Conservation (phyloP, 192 early-diverging fungal genomes). For the Diversispora epigaea region DNA sequence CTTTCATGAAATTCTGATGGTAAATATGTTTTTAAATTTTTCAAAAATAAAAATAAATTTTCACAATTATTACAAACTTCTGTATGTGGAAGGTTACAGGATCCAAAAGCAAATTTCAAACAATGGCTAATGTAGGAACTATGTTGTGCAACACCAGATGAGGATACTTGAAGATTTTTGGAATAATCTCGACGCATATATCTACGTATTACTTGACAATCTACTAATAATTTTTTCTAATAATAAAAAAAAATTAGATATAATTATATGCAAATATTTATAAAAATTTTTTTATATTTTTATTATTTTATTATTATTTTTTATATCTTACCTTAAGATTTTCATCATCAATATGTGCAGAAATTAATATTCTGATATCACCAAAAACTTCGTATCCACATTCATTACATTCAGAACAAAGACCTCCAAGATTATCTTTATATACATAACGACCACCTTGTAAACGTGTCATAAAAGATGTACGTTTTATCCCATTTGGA, state of each 20-base stretch:
- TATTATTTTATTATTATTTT: neutral
- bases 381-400: neutral
- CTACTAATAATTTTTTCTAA: neutral
- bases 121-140: conserved; percentile 4
- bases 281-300: too few species aligned
- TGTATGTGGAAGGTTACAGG: neutral
- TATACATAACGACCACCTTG: neutral
- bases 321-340: neutral
- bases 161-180: neutral
- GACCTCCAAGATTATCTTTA: neutral
- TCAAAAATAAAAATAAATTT: neutral
- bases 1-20: neutral
- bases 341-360: neutral
- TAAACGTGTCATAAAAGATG: neutral
- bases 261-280: too few species aligned
- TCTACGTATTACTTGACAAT: neutral
- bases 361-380: neutral
- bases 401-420: neutral
- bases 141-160: neutral
- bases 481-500: neutral
- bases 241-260: too few species aligned
- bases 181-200: neutral
- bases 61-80: neutral
- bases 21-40: neutral
- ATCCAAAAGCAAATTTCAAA: neutral